Conservation (phyloP, 106 monocot species). For the Dioscorea dumetorum region DNA sequence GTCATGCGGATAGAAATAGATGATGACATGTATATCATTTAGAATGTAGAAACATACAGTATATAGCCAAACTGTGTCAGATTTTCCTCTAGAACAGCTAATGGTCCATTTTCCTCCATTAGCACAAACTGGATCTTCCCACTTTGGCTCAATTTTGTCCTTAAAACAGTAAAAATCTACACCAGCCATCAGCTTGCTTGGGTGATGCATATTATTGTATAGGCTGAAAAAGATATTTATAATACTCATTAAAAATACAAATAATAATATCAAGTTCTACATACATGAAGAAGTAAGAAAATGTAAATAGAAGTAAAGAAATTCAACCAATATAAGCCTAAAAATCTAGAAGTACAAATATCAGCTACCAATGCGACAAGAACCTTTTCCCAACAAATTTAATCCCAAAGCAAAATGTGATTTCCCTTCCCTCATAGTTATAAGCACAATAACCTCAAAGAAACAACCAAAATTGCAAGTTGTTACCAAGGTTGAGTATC, state of each 20-base stretch:
- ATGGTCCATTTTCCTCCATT: constrained; percentile 97
- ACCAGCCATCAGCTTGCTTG: constrained; percentile 66
- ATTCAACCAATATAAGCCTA: too few species aligned
- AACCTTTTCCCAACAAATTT: too few species aligned
- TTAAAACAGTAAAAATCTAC: constrained; percentile 95
- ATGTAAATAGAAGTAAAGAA: too few species aligned
- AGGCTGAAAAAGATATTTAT: constrained; percentile 39
- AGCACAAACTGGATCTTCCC: constrained; percentile 94
- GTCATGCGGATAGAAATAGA: background rate
- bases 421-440: too few species aligned
- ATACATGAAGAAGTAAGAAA: too few species aligned
- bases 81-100: constrained; percentile 51
- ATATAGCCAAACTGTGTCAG: constrained; percentile 74
- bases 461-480: too few species aligned
- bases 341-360: too few species aligned
- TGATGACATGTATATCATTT: background rate
- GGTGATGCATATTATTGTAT: constrained; percentile 83
- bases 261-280: too few species aligned
- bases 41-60: constrained; percentile 36
- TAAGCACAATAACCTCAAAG: too few species aligned
- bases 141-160: constrained; percentile 83
- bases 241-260: background rate
- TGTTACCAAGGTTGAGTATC: too few species aligned
- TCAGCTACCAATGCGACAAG: too few species aligned
- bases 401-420: too few species aligned